phyloP scores from a whole-genome alignment of 2,329 filamentous ascomycete genomes.

The Davidsoniella neocaledoniae region DNA sequence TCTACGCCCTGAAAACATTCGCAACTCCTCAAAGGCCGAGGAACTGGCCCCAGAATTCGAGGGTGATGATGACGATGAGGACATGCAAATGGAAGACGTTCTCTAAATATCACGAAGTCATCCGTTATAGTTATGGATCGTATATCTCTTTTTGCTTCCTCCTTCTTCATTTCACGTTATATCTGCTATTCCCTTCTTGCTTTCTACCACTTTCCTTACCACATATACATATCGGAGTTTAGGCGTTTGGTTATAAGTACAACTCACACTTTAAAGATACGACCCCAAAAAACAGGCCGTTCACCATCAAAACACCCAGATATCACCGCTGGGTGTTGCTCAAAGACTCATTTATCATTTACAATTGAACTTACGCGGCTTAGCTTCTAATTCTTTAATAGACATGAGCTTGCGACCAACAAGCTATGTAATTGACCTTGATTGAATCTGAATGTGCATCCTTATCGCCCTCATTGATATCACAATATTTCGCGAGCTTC shows the following conservation, averaged over 20 bases:
- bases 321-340: not conserved
- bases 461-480: too few species aligned
- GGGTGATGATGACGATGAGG: conserved; percentile 49
- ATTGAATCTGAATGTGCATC: too few species aligned
- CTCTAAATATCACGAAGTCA: conserved; percentile 3
- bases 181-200: not conserved
- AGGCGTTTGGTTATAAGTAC: not conserved
- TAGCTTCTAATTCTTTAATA: too few species aligned
- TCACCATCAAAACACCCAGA: not conserved
- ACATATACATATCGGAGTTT: conserved; percentile 2
- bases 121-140: not conserved
- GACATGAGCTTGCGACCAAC: too few species aligned
- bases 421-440: too few species aligned
- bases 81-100: conserved; percentile 66
- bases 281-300: not conserved
- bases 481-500: too few species aligned
- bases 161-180: not conserved
- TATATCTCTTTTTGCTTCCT: not conserved
- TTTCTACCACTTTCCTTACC: not conserved
- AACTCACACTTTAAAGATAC: not conserved
- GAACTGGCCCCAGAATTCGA: conserved; percentile 31
- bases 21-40: conserved; percentile 26
- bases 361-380: too few species aligned
- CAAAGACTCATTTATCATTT: too few species aligned
- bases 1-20: conserved; percentile 46